These are phyloP conservation scores for Neurospora sublineolata DNA, from an alignment of 495 filamentous ascomycete species.

Conservation along the genomic window DNA sequence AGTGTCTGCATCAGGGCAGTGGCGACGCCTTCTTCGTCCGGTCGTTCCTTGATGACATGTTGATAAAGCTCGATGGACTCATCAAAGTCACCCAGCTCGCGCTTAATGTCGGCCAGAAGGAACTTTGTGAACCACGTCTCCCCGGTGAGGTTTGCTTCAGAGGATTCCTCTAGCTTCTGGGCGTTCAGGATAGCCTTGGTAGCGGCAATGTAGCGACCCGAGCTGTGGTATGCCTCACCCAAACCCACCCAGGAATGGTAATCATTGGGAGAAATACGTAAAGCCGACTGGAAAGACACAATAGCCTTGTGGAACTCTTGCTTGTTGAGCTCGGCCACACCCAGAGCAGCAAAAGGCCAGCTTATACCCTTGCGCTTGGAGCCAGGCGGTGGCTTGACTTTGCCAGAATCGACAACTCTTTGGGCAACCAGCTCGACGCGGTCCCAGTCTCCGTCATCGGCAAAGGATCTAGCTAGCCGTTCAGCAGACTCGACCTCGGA, in stretches of 20 bases:
- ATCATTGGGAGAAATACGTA: constrained; percentile 69
- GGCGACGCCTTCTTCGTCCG: constrained; percentile 71
- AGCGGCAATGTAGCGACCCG: constrained; percentile 81
- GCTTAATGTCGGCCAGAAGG: constrained; percentile 90
- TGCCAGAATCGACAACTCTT: constrained; percentile 85
- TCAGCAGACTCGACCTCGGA: constrained; percentile 83
- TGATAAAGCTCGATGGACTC: constrained; percentile 67
- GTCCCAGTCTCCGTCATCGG: constrained; percentile 88
- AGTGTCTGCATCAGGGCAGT: constrained; percentile 80
- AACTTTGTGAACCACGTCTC: constrained; percentile 91
- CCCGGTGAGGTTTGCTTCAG: constrained; percentile 27
- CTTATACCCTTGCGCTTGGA: constrained; percentile 83
- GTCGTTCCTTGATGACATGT: constrained; percentile 51
- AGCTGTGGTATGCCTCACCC: constrained; percentile 91
- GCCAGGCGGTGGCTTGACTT: constrained; percentile 75
- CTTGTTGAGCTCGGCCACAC: constrained; percentile 91
- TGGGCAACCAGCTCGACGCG: constrained; percentile 86
- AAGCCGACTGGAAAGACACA: constrained; percentile 81
- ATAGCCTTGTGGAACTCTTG: constrained; percentile 82
- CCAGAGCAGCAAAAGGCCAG: constrained; percentile 93
- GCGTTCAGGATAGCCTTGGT: constrained; percentile 84
- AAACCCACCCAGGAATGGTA: constrained; percentile 95
- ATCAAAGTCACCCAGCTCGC: constrained; percentile 82
- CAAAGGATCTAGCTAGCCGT: constrained; percentile 71
- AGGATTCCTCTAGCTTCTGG: constrained; percentile 50